These are phyloP conservation scores for Micractinium conductrix DNA, from an alignment of 139 green algal genomes.

Conservation along the genomic window DNA sequence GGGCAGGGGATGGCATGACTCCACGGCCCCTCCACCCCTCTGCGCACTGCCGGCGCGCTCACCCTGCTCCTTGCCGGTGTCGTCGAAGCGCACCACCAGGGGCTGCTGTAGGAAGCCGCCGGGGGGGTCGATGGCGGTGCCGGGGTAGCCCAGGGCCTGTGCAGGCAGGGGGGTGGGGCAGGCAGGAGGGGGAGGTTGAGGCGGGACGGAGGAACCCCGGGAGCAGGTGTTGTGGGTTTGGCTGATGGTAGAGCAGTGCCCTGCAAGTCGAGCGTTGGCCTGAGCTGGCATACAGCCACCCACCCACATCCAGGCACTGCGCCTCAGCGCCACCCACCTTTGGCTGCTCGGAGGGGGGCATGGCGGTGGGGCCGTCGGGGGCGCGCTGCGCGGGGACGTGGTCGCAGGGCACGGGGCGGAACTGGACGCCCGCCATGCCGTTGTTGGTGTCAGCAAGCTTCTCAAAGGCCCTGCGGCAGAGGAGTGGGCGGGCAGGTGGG, in stretches of 20 bases:
- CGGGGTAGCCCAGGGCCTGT: neutral
- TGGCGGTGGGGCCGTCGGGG: neutral
- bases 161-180: too few relatives aligned
- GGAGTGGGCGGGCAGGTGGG: neutral
- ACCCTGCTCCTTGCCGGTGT: constrained; percentile 21
- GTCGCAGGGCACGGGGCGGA: constrained; percentile 35
- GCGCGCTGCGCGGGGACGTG: constrained; percentile 21
- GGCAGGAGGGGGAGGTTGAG: too few relatives aligned
- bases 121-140: constrained; percentile 3
- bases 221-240: too few relatives aligned
- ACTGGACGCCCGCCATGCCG: constrained; percentile 30
- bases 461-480: constrained; percentile 37
- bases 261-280: too few relatives aligned
- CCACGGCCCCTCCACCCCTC: too few relatives aligned
- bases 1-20: too few relatives aligned
- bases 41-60: neutral
- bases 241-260: too few relatives aligned
- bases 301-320: too few relatives aligned
- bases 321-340: too few relatives aligned
- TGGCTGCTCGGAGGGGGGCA: neutral
- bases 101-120: neutral
- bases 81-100: constrained; percentile 41
- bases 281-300: too few relatives aligned
- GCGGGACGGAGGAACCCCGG: too few relatives aligned
- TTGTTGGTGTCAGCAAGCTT: constrained; percentile 26